Evolutionary conservation across 1,139 yeast genomes (phyloP).

Genomic region (Sugiyamaella japonica): DNA sequence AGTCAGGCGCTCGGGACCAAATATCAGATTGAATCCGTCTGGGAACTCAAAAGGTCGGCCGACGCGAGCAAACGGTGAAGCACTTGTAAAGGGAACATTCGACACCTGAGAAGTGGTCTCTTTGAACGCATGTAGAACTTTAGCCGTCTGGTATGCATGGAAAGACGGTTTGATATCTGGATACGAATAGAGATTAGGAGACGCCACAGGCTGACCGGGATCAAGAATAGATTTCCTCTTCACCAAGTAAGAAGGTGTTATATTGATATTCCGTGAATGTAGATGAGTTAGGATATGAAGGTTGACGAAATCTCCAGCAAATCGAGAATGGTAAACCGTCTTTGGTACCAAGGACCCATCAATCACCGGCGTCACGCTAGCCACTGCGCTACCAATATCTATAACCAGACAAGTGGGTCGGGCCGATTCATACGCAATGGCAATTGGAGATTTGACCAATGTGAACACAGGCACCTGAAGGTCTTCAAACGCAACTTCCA

Average conservation of each 20-base stretch:
- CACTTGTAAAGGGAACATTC: conserved; percentile 45
- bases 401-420: conserved; percentile 43
- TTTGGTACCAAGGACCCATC: conserved; percentile 59
- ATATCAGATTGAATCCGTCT: conserved; percentile 59
- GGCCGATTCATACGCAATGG: conserved; percentile 58
- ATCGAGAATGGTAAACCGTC: conserved; percentile 40
- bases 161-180: conserved; percentile 38
- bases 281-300: conserved; percentile 40
- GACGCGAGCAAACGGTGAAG: conserved; percentile 29
- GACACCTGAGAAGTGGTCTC: conserved; percentile 57
- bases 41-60: conserved; percentile 79
- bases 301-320: conserved; percentile 47
- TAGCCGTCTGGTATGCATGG: conserved; percentile 40
- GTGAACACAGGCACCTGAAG: conserved; percentile 84
- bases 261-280: conserved; percentile 32
- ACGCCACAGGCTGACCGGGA: conserved; percentile 41
- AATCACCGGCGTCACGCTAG: conserved; percentile 86
- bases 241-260: conserved; percentile 40
- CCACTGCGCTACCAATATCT: conserved; percentile 39
- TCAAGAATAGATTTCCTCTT: conserved; percentile 36
- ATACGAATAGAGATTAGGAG: conserved; percentile 41
- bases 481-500: conserved; percentile 74
- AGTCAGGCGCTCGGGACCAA: conserved; percentile 66
- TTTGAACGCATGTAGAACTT: conserved; percentile 59
- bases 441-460: conserved; percentile 79